Conservation (phyloP, 768 basidiomycete species). For the Chlorophyllum brunneum region DNA sequence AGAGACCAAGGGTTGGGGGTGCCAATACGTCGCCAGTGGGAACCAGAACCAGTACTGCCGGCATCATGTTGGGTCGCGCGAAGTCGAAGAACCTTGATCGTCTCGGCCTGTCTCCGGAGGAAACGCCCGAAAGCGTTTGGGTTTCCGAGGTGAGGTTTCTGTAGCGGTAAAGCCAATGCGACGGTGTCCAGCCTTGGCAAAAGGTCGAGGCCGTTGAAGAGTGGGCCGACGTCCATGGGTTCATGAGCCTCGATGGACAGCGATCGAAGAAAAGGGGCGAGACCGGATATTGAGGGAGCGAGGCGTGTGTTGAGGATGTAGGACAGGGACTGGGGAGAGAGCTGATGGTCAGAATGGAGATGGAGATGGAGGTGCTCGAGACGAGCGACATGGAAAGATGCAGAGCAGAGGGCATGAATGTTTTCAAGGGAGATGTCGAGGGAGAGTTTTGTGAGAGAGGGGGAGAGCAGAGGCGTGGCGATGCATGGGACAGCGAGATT, state of each 20-base stretch:
- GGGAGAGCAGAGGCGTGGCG: slow-evolving; percentile 11
- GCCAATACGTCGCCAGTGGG: slow-evolving; percentile 21
- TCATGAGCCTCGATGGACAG: slow-evolving; percentile 41
- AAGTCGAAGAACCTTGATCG: slow-evolving; percentile 33
- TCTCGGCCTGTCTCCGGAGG: slow-evolving; percentile 30
- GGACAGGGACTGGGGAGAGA: slow-evolving; percentile 20
- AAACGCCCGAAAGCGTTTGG: slow-evolving; percentile 33
- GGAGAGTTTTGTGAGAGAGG: slow-evolving; percentile 33
- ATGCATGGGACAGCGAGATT: slow-evolving; percentile 3
- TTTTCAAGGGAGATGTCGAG: slow-evolving; percentile 43
- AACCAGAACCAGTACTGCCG: neutral
- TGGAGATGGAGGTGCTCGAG: slow-evolving; percentile 40
- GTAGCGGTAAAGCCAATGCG: slow-evolving; percentile 36
- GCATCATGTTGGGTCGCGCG: slow-evolving; percentile 40
- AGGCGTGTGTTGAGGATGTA: slow-evolving; percentile 32
- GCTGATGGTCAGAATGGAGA: slow-evolving; percentile 35
- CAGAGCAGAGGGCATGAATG: slow-evolving; percentile 28
- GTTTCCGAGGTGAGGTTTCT: slow-evolving; percentile 38
- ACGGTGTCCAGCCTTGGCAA: slow-evolving; percentile 33
- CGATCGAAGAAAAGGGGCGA: slow-evolving; percentile 31
- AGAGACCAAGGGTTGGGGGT: slow-evolving; percentile 28
- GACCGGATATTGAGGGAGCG: slow-evolving; percentile 34
- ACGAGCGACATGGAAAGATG: slow-evolving; percentile 24
- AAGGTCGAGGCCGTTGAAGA: slow-evolving; percentile 31
- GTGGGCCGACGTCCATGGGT: slow-evolving; percentile 39